These are phyloP conservation scores for Circinella umbellata DNA, from an alignment of 371 early-diverging fungal genomes.

Conservation along the genomic window DNA sequence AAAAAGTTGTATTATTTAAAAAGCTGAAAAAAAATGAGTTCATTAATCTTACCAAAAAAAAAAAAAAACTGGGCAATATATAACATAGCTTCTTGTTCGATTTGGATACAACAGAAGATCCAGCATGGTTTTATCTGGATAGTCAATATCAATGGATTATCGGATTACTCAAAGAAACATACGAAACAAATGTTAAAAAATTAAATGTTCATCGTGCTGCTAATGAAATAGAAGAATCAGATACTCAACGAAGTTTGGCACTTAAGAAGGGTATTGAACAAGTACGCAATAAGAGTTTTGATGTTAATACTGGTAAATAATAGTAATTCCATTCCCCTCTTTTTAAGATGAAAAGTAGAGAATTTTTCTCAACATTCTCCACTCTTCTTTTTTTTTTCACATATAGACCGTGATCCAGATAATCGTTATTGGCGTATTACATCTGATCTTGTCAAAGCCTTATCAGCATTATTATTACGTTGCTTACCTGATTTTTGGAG, in stretches of 20 bases:
- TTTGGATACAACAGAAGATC: conserved; percentile 83
- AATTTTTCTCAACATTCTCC: neutral
- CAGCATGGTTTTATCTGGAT: conserved; percentile 90
- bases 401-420: conserved; percentile 43
- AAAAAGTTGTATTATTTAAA: no score
- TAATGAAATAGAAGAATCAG: conserved; percentile 35
- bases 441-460: conserved; percentile 68
- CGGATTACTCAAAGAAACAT: conserved; percentile 72
- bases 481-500: conserved; percentile 95
- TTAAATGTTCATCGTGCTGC: conserved; percentile 25
- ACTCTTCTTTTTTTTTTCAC: neutral
- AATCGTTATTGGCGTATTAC: conserved; percentile 76
- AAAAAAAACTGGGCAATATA: no score
- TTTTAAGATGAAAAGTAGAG: no score
- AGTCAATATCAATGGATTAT: conserved; percentile 90
- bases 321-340: neutral
- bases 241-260: conserved; percentile 37
- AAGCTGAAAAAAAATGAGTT: no score
- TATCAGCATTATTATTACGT: conserved; percentile 75
- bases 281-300: conserved; percentile 28
- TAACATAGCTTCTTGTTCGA: conserved; percentile 73
- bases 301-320: conserved; percentile 34
- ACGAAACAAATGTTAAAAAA: conserved; percentile 57
- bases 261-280: conserved; percentile 42
- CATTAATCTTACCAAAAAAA: no score